Evolutionary conservation across 1,284 basidiomycete species (phyloP), one percentile per base, ranked within the genome.

Genomic region (Takashimella koratensis): DNA sequence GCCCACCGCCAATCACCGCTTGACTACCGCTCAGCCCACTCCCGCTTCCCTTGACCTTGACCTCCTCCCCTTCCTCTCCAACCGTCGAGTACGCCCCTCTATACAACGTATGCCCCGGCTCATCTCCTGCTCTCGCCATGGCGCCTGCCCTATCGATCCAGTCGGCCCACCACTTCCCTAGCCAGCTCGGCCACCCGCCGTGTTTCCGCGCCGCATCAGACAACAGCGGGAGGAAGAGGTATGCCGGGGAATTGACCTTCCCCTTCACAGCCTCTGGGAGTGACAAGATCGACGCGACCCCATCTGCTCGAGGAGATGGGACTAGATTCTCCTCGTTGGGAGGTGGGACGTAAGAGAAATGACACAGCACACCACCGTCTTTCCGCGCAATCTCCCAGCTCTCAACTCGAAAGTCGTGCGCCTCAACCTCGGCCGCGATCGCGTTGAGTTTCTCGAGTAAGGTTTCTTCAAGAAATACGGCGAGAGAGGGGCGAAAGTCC

Each of bases 311-410:
- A 43, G 49, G 26, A 40, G 53, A 46, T 52, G 2, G 53, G 8
- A 36, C 30, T 8, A 36, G 30, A 8, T 8, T 8, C 16, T 40
- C 45, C 20, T 59, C 53, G 42, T 53, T 36, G 8, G 20, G 78
- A 70, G 76, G 77, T 5, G 76, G 73, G 20, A 74, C 75, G 66
- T 87, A 94, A 20, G 79, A 78, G 73, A 93, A 93, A 45, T 82
- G 82, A 51, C 93, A 84, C 69, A 94, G 94, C 3, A 91, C 86
- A 6, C 93, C 92, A 42, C 71, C 68, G 49, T 70, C 72, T 59
- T 70, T 73, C 40, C 69, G 49, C 39, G 68, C 67, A 22, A 76
- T 65, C 56, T 76, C 75, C 59, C 68, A 71, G 21, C 62, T 65
- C 56, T 76, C 75, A 23, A 76, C 60, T 25, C 62, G 59, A 53